Evolutionary conservation across 805 yeast genomes (phyloP).

Genomic region (Barnettozyma populi): DNA sequence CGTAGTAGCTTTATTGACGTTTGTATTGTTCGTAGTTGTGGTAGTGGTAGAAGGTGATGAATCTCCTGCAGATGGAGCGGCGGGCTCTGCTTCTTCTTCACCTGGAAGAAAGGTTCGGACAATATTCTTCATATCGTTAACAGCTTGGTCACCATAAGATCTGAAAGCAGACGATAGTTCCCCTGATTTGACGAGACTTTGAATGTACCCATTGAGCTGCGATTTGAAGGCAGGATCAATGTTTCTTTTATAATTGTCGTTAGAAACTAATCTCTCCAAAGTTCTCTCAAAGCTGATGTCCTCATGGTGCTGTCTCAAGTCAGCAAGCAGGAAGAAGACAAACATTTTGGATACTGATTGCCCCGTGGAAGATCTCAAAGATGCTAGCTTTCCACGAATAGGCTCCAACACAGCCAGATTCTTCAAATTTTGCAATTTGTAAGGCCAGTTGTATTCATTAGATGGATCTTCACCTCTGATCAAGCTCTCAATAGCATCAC

Average conservation of each 20-base stretch:
- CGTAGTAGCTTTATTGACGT: constrained; percentile 9
- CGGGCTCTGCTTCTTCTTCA: constrained; percentile 8
- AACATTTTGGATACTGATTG: constrained; percentile 59
- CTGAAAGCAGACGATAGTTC: constrained; percentile 56
- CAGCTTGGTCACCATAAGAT: constrained; percentile 61
- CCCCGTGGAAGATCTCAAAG: constrained; percentile 61
- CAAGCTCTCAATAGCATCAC: constrained; percentile 52
- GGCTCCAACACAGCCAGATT: constrained; percentile 28
- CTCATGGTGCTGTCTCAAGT: constrained; percentile 54
- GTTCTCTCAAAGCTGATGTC: constrained; percentile 43
- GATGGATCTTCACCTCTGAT: constrained; percentile 45
- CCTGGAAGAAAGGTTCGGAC: constrained; percentile 61
- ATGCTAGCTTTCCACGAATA: constrained; percentile 47
- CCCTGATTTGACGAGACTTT: constrained; percentile 57
- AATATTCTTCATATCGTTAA: constrained; percentile 65
- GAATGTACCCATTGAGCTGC: constrained; percentile 41
- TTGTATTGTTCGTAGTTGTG: constrained; percentile 11
- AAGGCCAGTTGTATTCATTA: constrained; percentile 37
- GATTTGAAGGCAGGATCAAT: constrained; percentile 37
- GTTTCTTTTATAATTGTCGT: constrained; percentile 29
- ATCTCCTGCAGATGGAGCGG: constrained; percentile 10
- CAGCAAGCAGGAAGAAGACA: constrained; percentile 48
- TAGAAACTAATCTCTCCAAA: constrained; percentile 37
- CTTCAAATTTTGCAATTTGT: constrained; percentile 27
- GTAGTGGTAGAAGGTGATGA: constrained; percentile 7